phyloP scores from a whole-genome alignment of 1,139 yeast genomes.

The Saccharomyces uvarum region DNA sequence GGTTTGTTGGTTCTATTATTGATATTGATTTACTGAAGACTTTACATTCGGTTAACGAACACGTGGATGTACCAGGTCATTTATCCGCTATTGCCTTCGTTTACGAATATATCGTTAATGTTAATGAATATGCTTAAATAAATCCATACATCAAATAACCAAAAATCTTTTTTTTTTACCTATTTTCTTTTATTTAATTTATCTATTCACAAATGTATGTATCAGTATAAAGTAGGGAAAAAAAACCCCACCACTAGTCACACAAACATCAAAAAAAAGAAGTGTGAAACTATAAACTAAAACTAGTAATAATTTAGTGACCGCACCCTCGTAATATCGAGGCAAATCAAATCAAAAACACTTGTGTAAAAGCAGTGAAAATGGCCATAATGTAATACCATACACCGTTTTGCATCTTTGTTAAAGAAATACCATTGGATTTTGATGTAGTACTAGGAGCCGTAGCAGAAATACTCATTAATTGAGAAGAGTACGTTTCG shows the following conservation, averaged over 20 bases:
- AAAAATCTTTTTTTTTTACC: conserved; percentile 1
- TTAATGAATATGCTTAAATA: conserved; percentile 19
- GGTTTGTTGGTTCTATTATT: conserved; percentile 34
- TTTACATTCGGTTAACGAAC: conserved; percentile 56
- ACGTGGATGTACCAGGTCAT: conserved; percentile 45
- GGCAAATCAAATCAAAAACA: conserved; percentile 7
- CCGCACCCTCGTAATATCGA: neutral
- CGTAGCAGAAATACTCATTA: conserved; percentile 25
- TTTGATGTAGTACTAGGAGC: conserved; percentile 23
- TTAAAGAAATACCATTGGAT: conserved; percentile 16
- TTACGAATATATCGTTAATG: conserved; percentile 44
- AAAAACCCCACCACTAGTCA: neutral
- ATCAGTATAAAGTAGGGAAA: neutral
- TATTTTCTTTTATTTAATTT: neutral
- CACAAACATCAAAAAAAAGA: neutral
- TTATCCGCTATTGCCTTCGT: conserved; percentile 52
- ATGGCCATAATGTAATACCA: conserved; percentile 22
- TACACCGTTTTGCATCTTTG: conserved; percentile 11
- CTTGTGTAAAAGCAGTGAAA: conserved; percentile 16
- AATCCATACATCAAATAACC: neutral
- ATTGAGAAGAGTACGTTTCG: conserved; percentile 21
- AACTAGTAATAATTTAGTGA: neutral
- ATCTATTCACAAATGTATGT: neutral
- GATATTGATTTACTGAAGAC: conserved; percentile 18
- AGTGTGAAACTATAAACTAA: neutral